Conservation (phyloP, 2,329 filamentous ascomycete genomes). For the Trichoderma lentiforme region DNA sequence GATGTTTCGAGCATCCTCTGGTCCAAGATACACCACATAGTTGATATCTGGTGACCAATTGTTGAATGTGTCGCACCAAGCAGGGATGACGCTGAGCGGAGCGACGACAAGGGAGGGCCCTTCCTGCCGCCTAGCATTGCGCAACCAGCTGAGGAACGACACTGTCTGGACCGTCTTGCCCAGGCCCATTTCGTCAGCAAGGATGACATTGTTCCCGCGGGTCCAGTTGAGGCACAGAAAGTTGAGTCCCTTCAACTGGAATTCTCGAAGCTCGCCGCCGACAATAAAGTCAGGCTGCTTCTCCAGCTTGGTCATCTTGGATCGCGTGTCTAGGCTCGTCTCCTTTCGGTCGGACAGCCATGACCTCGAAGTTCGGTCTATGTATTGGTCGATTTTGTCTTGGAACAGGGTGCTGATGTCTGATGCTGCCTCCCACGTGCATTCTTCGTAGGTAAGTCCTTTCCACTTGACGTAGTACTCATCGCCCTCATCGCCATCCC, state of each 20-base stretch:
- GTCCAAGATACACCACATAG: slow-evolving; percentile 94
- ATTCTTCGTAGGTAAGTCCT: slow-evolving; percentile 85
- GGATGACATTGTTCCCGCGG: slow-evolving; percentile 87
- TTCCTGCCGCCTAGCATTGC: slow-evolving; percentile 83
- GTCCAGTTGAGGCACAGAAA: slow-evolving; percentile 97
- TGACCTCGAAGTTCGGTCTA: slow-evolving; percentile 77
- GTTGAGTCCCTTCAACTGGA: slow-evolving; percentile 91
- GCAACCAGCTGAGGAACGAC: slow-evolving; percentile 94
- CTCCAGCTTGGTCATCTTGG: slow-evolving; percentile 68
- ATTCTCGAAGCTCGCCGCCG: slow-evolving; percentile 80
- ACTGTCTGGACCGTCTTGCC: slow-evolving; percentile 98
- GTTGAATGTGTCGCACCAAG: slow-evolving; percentile 98
- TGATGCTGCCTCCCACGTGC: slow-evolving; percentile 83
- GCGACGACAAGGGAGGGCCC: slow-evolving; percentile 97
- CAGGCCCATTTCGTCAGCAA: slow-evolving; percentile 97
- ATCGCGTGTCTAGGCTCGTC: slow-evolving; percentile 70
- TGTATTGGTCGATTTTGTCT: slow-evolving; percentile 84
- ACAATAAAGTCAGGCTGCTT: slow-evolving; percentile 83
- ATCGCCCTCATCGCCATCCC: slow-evolving; percentile 72
- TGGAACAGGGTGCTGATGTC: slow-evolving; percentile 78
- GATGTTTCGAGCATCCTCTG: slow-evolving; percentile 77
- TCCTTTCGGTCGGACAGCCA: slow-evolving; percentile 79
- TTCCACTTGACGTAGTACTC: slow-evolving; percentile 99
- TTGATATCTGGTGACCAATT: slow-evolving; percentile 94
- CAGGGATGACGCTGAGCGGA: slow-evolving; percentile 92